Evolutionary conservation across 805 yeast genomes (phyloP).

Genomic region (Zygosaccharomyces lentus): DNA sequence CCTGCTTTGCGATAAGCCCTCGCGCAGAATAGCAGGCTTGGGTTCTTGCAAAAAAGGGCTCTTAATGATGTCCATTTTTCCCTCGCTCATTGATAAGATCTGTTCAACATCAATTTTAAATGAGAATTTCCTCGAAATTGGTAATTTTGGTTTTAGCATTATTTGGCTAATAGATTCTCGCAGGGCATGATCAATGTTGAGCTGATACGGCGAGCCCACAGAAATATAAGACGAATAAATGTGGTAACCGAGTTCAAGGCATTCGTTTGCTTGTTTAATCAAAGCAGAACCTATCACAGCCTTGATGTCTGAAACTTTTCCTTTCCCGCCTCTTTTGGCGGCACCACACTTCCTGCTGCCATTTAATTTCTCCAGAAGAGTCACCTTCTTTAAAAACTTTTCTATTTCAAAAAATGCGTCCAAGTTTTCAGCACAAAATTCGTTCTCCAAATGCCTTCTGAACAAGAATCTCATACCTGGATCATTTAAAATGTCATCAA

Average conservation of each 20-base stretch:
- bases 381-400: constrained; percentile 47
- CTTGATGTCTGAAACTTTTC: constrained; percentile 25
- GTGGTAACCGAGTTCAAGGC: constrained; percentile 57
- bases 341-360: constrained; percentile 19
- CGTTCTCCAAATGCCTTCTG: constrained; percentile 57
- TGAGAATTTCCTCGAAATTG: constrained; percentile 18
- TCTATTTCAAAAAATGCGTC: constrained; percentile 61
- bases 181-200: constrained; percentile 60
- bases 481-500: constrained; percentile 51
- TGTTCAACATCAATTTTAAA: constrained; percentile 1
- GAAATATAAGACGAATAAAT: constrained; percentile 64
- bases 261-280: constrained; percentile 45
- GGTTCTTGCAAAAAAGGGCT: constrained; percentile 1
- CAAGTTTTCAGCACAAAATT: constrained; percentile 71
- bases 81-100: not conserved
- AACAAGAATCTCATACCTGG: constrained; percentile 74
- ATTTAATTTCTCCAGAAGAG: constrained; percentile 40
- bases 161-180: constrained; percentile 42
- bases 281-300: constrained; percentile 39
- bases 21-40: constrained; percentile 1
- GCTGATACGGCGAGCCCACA: constrained; percentile 60
- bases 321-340: constrained; percentile 9
- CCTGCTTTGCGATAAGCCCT: not conserved
- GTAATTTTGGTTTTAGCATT: constrained; percentile 40
- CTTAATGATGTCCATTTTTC: not conserved